Base-by-base conservation (phyloP, 1,139 yeast species). In the Pichia sp. region DNA sequence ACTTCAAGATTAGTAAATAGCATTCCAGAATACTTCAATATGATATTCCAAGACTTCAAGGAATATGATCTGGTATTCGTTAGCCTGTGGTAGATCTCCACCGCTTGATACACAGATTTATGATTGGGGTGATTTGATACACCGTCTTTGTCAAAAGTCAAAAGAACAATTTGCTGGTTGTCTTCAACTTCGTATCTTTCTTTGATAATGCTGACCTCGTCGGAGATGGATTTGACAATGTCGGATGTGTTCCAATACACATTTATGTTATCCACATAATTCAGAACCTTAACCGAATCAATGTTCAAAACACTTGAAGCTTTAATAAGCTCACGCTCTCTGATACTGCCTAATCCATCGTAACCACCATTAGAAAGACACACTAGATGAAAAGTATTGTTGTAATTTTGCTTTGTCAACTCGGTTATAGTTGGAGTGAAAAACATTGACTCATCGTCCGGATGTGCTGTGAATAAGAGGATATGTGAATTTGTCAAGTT, bases 371-470 rank as follows among this genome's bases (percentile, higher is more conserved):
- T 75, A 1, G 96, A 85, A 55, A 89, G 77, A 60, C 96, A 90
- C 12, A 90, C 64, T 16, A 91, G 66, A 46, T 78, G 73, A 22
- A 89, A 71, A 5, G 66, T 60, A 61, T 85, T 85, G 56, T 74
- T 68, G 59, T 80, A 72, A 57, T 72, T 66, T 2, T 72, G 67
- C 54, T 82, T 79, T 34, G 71, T 58, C 51, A 83, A 62, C 58
- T 80, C 85, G 9, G 79, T 68, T 44, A 89, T 63, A 0, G 95
- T 75, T 0, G 99, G 99, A 0, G 91, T 81, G 64, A 93, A 95
- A 69, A 95, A 95, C 99, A 95, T 95, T 52, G 90, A 93, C 69
- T 95, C 99, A 66, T 95, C 99, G 68, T 95, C 99, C 0, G 99
- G 99, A 68, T 95, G 99, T 0, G 96, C 96, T 42, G 90, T 84